A percentile compares a stretch with the other conserved stretches of the same genome.
phyloP scores from a whole-genome alignment of 208 protist genomes.

The Acanthamoeba triangularis region DNA sequence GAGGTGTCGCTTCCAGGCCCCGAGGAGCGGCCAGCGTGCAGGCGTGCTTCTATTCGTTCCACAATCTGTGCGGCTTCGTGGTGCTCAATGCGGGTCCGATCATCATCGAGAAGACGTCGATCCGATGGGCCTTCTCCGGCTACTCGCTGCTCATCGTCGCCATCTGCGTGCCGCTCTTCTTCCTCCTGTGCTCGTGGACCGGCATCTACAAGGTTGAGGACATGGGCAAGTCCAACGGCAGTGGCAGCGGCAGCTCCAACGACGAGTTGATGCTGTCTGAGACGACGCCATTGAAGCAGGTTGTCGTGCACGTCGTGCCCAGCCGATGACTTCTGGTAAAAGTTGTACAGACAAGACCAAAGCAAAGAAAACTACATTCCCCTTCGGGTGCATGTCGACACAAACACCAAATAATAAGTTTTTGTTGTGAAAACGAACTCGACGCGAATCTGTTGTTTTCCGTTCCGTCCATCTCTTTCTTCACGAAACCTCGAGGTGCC shows the following conservation, averaged over 20 bases:
- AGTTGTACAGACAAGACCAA: neutral
- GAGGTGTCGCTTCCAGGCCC: neutral
- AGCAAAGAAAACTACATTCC: no score
- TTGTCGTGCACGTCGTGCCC: neutral
- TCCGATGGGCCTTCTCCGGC: conserved; percentile 47
- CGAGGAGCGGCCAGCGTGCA: conserved; percentile 36
- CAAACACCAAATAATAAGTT: no score
- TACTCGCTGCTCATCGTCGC: conserved; percentile 63
- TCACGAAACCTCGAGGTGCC: no score
- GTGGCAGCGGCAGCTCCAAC: neutral
- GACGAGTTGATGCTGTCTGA: neutral
- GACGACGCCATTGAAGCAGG: neutral
- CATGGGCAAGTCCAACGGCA: neutral
- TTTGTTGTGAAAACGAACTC: no score
- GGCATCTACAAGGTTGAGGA: conserved; percentile 4
- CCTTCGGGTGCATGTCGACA: no score
- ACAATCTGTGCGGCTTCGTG: conserved; percentile 36
- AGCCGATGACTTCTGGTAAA: neutral
- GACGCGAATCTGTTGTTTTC: no score
- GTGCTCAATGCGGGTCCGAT: conserved; percentile 47
- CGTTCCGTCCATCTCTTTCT: no score
- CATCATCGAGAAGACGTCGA: conserved; percentile 44
- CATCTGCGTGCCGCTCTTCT: conserved; percentile 39
- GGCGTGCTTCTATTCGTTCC: conserved; percentile 55
- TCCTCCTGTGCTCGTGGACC: conserved; percentile 30